phyloP scores from a whole-genome alignment of 257 asterid genomes.

The Lycium barbarum region DNA sequence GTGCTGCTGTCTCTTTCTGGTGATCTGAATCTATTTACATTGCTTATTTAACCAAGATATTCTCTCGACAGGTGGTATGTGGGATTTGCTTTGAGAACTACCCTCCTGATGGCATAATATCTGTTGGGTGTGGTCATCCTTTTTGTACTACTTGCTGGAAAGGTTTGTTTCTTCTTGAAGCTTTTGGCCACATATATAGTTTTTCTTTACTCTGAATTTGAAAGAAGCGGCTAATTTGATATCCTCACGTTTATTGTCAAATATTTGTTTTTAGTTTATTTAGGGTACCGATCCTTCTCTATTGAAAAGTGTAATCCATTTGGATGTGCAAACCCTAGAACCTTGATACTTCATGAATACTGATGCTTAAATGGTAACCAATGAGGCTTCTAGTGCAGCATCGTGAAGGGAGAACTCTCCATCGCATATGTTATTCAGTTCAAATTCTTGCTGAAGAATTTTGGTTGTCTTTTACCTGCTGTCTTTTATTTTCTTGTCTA shows the following conservation, averaged over 20 bases:
- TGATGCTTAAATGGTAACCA: conserved; percentile 6
- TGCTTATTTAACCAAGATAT: conserved; percentile 21
- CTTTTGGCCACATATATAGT: not conserved
- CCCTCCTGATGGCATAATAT: conserved; percentile 44
- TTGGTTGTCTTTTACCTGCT: conserved; percentile 18
- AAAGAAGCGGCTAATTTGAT: not conserved
- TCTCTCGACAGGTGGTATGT: conserved; percentile 62
- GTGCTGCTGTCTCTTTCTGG: conserved; percentile 27
- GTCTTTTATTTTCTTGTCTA: conserved; percentile 12
- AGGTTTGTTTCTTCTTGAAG: conserved; percentile 50
- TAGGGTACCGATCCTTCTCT: not conserved
- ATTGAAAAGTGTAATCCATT: not conserved
- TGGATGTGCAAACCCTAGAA: not conserved
- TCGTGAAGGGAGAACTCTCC: not conserved
- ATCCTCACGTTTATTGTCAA: not conserved
- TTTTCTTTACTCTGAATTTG: conserved; percentile 10
- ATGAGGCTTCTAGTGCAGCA: conserved; percentile 19
- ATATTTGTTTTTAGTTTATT: not conserved
- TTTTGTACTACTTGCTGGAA: conserved; percentile 86
- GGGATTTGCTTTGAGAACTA: conserved; percentile 84
- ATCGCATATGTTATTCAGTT: not conserved
- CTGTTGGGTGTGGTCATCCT: conserved; percentile 78
- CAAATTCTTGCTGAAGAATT: not conserved
- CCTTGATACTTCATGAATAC: conserved; percentile 1
- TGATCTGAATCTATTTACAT: conserved; percentile 15